Base-by-base conservation (phyloP, 129 eudicot genomes). In the Pseudognaphalium luteoalbum region DNA sequence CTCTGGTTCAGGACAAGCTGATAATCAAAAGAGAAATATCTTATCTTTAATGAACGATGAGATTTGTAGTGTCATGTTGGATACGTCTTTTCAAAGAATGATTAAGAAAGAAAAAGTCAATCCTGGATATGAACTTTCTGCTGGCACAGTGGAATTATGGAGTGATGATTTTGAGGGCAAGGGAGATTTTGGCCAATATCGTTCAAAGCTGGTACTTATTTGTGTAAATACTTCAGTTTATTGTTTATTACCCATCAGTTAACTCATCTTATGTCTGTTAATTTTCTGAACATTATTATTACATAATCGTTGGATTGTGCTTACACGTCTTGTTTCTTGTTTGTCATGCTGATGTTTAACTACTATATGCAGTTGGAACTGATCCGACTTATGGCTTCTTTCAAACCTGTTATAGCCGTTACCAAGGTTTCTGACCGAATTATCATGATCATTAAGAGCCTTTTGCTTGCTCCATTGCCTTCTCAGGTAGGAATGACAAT, bases 101-200 rank as follows among this genome's bases (percentile, higher is more conserved):
- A 85, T 95, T 80, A 95, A 84, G 85, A 95, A 86, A 82, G 99
- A 95, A 80, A 91, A 86, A 70, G 76, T 88, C 70, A 85, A 82
- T 66, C 84, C 88, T 81, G 97, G 83, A 59, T 73, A 86, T 72
- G 78, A 81, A 77, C 69, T 77, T 77, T 42, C 71, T 77, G 77
- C 74, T 57, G 93, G 90, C 58, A 50, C 87, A 11, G n/a, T 95
- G 70, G 99, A 95, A 76, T 83, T 91, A 71, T 95, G 97, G 97
- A 88, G 87, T 84, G 91, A 95, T 86, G 96, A 87, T 73, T 73
- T 91, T 72, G 97, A 95, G 82, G 88, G 96, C 76, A 89, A 83
- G 86, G 91, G 92, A 74, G 92, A 86, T 35, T 95, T 95, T 76
- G 78, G 99, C 80, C 93, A 87, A 68, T 89, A 89, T 65, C 99